Evolutionary conservation across 176 grass and related monocot genomes (phyloP).

Genomic region (Typha latifolia): DNA sequence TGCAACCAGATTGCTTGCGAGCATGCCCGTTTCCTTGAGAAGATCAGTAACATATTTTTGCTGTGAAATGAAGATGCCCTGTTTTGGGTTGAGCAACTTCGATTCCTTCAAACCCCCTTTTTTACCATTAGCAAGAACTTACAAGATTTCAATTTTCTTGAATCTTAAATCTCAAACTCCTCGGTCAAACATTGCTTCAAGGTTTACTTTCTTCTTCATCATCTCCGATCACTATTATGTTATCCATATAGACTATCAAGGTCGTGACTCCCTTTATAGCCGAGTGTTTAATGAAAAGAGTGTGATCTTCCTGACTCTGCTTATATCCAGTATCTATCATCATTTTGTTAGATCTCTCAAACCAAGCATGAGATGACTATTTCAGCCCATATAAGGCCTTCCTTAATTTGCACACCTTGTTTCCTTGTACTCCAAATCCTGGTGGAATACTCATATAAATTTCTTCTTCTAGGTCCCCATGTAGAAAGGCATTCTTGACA

Average conservation of each 20-base stretch:
- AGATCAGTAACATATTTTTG: background rate
- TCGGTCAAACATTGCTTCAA: too few relatives aligned
- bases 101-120: too few relatives aligned
- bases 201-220: background rate
- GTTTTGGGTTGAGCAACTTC: background rate
- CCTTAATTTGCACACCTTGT: background rate
- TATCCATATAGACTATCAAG: background rate
- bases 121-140: too few relatives aligned
- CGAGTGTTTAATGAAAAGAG: too few relatives aligned
- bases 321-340: too few relatives aligned
- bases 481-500: background rate
- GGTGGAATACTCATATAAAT: background rate
- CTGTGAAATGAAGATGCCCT: background rate
- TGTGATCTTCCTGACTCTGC: too few relatives aligned
- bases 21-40: background rate
- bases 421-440: background rate
- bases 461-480: background rate
- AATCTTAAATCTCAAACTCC: background rate
- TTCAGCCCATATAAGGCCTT: background rate
- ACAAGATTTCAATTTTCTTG: background rate
- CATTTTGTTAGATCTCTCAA: background rate
- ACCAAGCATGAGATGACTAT: background rate
- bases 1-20: too few relatives aligned
- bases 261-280: background rate
- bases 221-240: background rate